Evolutionary conservation across 148 eudicot genomes (phyloP), one percentile per base, ranked within the genome.

Genomic region (Arctostaphylos glauca): DNA sequence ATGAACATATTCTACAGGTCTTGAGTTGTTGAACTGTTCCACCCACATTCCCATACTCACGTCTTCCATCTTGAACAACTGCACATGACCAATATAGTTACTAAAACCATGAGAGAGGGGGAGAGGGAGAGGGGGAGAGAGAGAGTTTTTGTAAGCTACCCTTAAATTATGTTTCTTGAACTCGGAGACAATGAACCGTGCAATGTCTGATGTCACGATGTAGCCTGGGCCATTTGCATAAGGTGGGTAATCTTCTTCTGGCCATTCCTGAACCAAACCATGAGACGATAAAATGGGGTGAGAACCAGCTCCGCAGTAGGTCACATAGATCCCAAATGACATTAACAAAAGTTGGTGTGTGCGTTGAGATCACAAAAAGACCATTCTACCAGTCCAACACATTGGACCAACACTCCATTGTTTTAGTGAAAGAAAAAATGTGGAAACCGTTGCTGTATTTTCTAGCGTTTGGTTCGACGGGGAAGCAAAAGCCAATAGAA

Each of bases 11-110:
- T 90, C 91, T 5, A 96, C 97, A 0, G 88, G 80, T 68, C 67
- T 88, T 0, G 94, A 47, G 89, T 84, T 89, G 74, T 91, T 94
- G 88, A 93, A 90, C 72, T 90, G 86, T 82, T 88, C 95, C 72
- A 96, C 98, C 99, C 99, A 96, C 98, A 96, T 93, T 73, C 99
- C 99, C 92, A 96, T 87, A 77, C 97, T 94, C 80, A 96, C 99
- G 56, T 96, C 99, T 86, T 96, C 99, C 98, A 96, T 94, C 93
- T 94, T 96, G 88, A 96, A 96, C 78, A 96, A 80, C 98, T 96
- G 93, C 87, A 85, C 12, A 43, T 44, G 70, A n/a, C 47, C 21
- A 23, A 67, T 78, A 41, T 31, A 44, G 81, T 67, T 67, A 78
- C 49, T 8, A 44, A 84, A 9, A 64, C 71, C 41, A 23, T 14